These are phyloP conservation scores for Oryza meridionalis DNA, from an alignment of 176 grass and related monocot genomes.

Conservation along the genomic window DNA sequence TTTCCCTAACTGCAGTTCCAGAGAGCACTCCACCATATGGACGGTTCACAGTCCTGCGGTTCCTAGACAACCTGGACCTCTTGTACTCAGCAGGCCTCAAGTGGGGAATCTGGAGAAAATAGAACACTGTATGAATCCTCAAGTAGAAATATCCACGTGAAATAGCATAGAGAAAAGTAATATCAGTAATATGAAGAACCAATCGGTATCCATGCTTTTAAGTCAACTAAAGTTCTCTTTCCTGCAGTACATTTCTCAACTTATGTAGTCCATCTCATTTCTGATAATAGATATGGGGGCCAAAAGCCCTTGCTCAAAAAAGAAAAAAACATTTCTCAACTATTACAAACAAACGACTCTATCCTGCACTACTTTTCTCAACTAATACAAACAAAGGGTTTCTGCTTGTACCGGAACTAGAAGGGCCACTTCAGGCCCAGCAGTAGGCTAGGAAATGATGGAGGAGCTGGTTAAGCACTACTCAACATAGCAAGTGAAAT, in stretches of 20 bases:
- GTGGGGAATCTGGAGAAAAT: conserved; percentile 55
- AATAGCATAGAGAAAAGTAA: not conserved
- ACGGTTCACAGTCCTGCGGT: conserved; percentile 69
- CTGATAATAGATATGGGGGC: no score
- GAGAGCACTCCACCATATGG: conserved; percentile 68
- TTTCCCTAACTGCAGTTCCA: conserved; percentile 65
- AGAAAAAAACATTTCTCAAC: no score
- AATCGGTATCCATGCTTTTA: not conserved
- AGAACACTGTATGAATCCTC: not conserved
- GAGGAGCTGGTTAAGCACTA: no score
- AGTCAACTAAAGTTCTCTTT: not conserved
- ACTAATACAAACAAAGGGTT: not conserved
- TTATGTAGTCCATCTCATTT: no score
- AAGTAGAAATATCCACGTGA: not conserved
- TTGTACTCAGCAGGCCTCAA: conserved; percentile 69
- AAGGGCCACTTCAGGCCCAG: not conserved
- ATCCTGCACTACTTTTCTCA: not conserved
- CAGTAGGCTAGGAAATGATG: not conserved
- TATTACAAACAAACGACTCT: not conserved
- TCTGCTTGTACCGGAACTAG: not conserved
- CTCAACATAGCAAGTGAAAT: not conserved
- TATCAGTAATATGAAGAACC: not conserved
- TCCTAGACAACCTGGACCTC: conserved; percentile 71
- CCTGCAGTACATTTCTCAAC: not conserved
- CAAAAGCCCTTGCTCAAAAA: no score